Percentiles rank a stretch among this genome's conserved stretches.
Evolutionary conservation across 2,329 filamentous ascomycete genomes (phyloP).

Genomic region (Verticillium klebahnii): DNA sequence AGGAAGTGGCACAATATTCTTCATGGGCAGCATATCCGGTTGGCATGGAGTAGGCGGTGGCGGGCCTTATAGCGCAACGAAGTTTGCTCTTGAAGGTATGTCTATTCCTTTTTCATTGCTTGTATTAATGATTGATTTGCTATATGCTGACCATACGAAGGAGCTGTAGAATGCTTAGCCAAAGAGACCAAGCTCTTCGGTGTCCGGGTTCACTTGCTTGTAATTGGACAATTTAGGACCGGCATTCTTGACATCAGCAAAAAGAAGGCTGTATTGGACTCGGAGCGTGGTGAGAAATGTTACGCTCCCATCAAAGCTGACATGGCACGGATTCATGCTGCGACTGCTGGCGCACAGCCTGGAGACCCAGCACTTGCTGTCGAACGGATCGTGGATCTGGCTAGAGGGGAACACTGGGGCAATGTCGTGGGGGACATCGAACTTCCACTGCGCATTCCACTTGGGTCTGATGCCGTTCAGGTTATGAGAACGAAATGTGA

Average conservation of each 20-base stretch:
- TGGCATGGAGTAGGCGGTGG: constrained; percentile 26
- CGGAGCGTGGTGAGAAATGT: constrained; percentile 12
- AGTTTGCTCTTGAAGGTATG: constrained; percentile 25
- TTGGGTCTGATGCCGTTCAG: constrained; percentile 1
- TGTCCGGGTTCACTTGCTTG: constrained; percentile 26
- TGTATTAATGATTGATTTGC: no score
- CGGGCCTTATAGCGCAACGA: constrained; percentile 24
- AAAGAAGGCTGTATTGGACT: constrained; percentile 23
- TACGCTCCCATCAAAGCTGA: constrained; percentile 26
- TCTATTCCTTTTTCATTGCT: neutral
- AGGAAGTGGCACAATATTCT: constrained; percentile 23
- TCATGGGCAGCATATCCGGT: constrained; percentile 28
- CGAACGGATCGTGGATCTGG: constrained; percentile 1
- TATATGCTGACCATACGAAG: constrained; percentile 4
- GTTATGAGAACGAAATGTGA: constrained; percentile 2
- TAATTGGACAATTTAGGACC: constrained; percentile 39
- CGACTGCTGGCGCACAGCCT: neutral
- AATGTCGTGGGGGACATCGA: no score
- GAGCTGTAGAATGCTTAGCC: constrained; percentile 18
- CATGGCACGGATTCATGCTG: constrained; percentile 11
- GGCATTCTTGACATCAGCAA: constrained; percentile 23
- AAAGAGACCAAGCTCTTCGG: constrained; percentile 18
- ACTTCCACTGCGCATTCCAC: neutral
- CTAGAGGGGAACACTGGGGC: neutral
- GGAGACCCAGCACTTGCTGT: neutral